Evolutionary conservation across 306 rosid genomes (phyloP).

Genomic region (Canavalia gladiata): DNA sequence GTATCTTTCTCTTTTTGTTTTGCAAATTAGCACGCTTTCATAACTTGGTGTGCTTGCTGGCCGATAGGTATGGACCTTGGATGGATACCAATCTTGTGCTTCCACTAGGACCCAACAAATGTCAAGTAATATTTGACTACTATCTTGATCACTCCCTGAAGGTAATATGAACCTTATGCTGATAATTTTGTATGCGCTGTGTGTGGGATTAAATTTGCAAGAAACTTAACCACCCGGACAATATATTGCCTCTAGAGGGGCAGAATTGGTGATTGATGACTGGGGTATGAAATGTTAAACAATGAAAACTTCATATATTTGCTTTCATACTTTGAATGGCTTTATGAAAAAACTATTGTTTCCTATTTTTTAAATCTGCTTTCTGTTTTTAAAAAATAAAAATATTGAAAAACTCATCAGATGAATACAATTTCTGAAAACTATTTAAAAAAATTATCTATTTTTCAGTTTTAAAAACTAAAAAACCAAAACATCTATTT

Average conservation of each 20-base stretch:
- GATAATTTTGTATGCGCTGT: constrained; percentile 1
- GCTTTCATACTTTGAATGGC: constrained; percentile 28
- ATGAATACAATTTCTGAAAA: too few relatives aligned
- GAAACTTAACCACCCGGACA: not conserved
- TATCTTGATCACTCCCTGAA: constrained; percentile 76
- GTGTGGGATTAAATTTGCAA: not conserved
- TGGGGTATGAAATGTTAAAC: not conserved
- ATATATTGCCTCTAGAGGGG: not conserved
- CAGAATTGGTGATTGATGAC: constrained; percentile 7
- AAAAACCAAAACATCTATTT: too few relatives aligned
- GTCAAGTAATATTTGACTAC: constrained; percentile 82
- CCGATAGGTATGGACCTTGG: constrained; percentile 93
- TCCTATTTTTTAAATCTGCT: too few relatives aligned
- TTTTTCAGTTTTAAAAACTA: too few relatives aligned
- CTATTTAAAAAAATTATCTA: too few relatives aligned
- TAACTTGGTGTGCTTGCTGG: constrained; percentile 38
- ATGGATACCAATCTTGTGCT: constrained; percentile 96
- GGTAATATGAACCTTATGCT: constrained; percentile 60
- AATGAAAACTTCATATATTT: not conserved
- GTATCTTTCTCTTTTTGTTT: constrained; percentile 7
- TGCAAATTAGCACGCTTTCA: constrained; percentile 27
- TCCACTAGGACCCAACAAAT: constrained; percentile 83
- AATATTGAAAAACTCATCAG: too few relatives aligned
- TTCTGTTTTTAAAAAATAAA: too few relatives aligned
- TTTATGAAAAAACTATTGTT: not conserved